Percentiles rank a stretch among this genome's conserved stretches.
These are phyloP conservation scores for Tubosaeta sp. DNA, from an alignment of 768 basidiomycete genomes.

Conservation along the genomic window DNA sequence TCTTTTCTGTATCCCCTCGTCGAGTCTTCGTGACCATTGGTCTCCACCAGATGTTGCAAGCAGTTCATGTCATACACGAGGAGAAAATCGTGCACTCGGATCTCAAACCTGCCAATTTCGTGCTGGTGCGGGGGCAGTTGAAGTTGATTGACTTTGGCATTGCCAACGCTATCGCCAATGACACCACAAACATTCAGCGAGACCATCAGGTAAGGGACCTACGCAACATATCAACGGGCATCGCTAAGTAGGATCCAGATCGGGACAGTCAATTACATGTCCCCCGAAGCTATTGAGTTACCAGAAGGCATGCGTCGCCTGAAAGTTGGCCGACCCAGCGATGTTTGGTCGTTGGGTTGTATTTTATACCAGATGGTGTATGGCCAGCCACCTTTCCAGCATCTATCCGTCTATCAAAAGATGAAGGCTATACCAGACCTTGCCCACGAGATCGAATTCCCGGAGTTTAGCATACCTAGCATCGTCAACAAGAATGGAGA, in stretches of 20 bases:
- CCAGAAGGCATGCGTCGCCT: constrained; percentile 83
- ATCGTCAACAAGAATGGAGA: constrained; percentile 31
- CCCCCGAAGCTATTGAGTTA: constrained; percentile 91
- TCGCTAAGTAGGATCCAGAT: constrained; percentile 47
- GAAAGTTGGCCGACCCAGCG: constrained; percentile 92
- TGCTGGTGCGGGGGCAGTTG: constrained; percentile 88
- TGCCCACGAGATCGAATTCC: constrained; percentile 75
- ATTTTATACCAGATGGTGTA: constrained; percentile 99
- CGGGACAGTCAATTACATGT: constrained; percentile 98
- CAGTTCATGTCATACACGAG: constrained; percentile 97
- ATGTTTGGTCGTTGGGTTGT: constrained; percentile 97
- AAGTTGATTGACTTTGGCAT: constrained; percentile 99
- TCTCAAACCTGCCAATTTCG: constrained; percentile 97
- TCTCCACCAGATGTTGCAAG: constrained; percentile 81
- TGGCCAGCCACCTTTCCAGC: constrained; percentile 87
- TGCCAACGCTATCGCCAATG: constrained; percentile 96
- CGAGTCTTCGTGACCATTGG: background rate
- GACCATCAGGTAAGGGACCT: constrained; percentile 73
- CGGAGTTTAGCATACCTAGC: constrained; percentile 55
- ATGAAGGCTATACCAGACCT: constrained; percentile 91
- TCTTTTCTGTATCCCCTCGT: background rate
- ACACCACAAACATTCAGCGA: constrained; percentile 96
- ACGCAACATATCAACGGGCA: background rate
- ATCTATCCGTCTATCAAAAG: constrained; percentile 78
- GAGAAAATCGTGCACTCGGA: constrained; percentile 99